Base-by-base conservation (phyloP, 2,329 filamentous ascomycete genomes). In the Phaeosphaeria sp. region DNA sequence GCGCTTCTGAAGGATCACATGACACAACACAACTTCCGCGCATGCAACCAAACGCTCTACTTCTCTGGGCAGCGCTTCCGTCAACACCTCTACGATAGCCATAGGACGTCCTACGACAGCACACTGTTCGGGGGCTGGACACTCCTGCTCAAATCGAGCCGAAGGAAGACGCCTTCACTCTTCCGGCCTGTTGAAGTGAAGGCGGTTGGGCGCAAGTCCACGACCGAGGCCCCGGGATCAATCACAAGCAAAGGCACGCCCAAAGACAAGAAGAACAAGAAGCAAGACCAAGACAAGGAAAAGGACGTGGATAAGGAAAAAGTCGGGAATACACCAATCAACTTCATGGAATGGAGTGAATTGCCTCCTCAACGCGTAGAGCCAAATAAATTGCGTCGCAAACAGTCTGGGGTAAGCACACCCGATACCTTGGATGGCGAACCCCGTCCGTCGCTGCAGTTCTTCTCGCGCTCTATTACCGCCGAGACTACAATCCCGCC, bases 1-100 rank as follows among this genome's bases (percentile, higher is more conserved):
- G 50, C 64, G 1, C 27, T 66, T 2, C 47, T 70, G 15, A 66
- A 60, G 46, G 64, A 66, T 3, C 68, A 70, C 43, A 59, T 72
- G 46, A 46, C 42, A 36, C 60, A 64, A 33, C 69, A 72, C 55
- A 69, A 67, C 53, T 70, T 72, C 54, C 63, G 69, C 6, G 62
- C 60, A 39, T 72, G 69, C 52, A 67, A 63, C 33, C 69, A 72
- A 39, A 58, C 60, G 20, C 54, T 72, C 10, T 69, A 70, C 54
- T 72, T 70, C 51, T 72, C 69, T 1, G 66, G 62, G 0, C 69
- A 72, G 47, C 56, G 60, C 1, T 72, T 69, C 49, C 63, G 69
- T 22, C 69, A 70, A 44, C 69, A 72, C 49, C 63, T 72, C 2
- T 66, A 69, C 49, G 69, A 70, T 50, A 65, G 44, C 43, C 68